phyloP scores from a whole-genome alignment of 331 rosid genomes.

The Malus hybrid region DNA sequence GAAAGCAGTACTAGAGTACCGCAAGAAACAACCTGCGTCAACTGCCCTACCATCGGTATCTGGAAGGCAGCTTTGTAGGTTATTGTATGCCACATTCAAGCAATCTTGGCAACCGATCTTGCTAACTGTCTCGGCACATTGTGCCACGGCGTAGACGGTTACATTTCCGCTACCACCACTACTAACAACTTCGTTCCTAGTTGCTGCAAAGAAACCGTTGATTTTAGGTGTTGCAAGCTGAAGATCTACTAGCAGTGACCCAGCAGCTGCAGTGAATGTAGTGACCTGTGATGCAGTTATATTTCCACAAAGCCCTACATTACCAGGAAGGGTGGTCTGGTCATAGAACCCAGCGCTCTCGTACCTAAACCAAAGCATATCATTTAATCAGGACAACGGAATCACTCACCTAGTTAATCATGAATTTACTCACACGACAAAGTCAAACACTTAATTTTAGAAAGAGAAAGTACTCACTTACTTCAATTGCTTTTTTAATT shows the following conservation, averaged over 20 bases:
- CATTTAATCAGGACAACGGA: no score
- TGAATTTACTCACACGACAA: no score
- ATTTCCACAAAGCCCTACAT: constrained; percentile 45
- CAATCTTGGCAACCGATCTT: constrained; percentile 43
- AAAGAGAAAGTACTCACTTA: no score
- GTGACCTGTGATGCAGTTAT: constrained; percentile 15
- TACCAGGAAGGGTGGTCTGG: constrained; percentile 45
- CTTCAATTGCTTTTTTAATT: no score
- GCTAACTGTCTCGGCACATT: constrained; percentile 44
- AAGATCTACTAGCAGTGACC: constrained; percentile 29
- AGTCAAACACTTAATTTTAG: no score
- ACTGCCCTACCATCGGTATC: constrained; percentile 37
- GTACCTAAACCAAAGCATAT: constrained; percentile 31
- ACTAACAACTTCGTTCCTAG: constrained; percentile 12
- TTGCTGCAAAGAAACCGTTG: constrained; percentile 46
- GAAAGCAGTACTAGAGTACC: constrained; percentile 55
- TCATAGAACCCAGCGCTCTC: constrained; percentile 51
- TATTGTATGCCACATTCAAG: constrained; percentile 38
- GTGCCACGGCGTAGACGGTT: constrained; percentile 56
- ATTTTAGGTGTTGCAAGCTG: constrained; percentile 45
- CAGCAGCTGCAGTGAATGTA: constrained; percentile 19
- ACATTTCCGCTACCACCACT: constrained; percentile 15
- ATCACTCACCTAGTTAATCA: no score
- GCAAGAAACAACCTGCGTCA: constrained; percentile 64
- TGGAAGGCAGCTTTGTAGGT: constrained; percentile 40